These are phyloP conservation scores for Malassezia psittaci DNA, from an alignment of 1,284 basidiomycete genomes.

Conservation along the genomic window DNA sequence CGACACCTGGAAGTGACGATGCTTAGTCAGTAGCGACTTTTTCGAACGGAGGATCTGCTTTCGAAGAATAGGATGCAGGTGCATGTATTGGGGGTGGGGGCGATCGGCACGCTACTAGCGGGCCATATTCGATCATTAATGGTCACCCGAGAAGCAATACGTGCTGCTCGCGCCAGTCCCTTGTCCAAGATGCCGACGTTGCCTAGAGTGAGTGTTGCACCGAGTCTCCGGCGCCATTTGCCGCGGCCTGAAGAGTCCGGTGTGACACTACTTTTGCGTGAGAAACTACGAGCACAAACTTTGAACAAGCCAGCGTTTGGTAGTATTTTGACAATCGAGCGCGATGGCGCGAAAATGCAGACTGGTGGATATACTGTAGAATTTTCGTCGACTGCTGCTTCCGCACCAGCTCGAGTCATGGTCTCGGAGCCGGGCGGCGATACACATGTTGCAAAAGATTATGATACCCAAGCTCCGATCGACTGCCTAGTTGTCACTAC, in stretches of 20 bases:
- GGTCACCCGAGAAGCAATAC: constrained; percentile 15
- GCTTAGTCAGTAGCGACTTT: not conserved
- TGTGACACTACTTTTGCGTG: constrained; percentile 31
- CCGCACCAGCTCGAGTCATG: not conserved
- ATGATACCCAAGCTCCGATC: constrained; percentile 23
- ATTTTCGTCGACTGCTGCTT: constrained; percentile 12
- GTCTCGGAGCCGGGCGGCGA: constrained; percentile 23
- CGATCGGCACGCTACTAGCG: constrained; percentile 40
- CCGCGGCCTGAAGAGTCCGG: constrained; percentile 22
- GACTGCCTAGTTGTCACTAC: constrained; percentile 64
- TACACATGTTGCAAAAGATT: constrained; percentile 18
- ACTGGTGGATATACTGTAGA: constrained; percentile 29
- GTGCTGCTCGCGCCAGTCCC: not conserved
- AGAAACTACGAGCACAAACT: not conserved
- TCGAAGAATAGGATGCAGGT: constrained; percentile 31
- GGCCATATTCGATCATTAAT: constrained; percentile 28
- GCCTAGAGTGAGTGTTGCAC: constrained; percentile 24
- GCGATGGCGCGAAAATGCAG: constrained; percentile 23
- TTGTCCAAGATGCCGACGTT: constrained; percentile 11
- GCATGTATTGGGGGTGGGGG: constrained; percentile 43
- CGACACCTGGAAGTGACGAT: not conserved
- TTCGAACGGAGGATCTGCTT: not conserved
- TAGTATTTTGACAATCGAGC: constrained; percentile 17
- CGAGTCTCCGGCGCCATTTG: constrained; percentile 20
- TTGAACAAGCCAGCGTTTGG: not conserved